Evolutionary conservation across 2,329 filamentous ascomycete species (phyloP).

Genomic region (Gremmenia infestans): DNA sequence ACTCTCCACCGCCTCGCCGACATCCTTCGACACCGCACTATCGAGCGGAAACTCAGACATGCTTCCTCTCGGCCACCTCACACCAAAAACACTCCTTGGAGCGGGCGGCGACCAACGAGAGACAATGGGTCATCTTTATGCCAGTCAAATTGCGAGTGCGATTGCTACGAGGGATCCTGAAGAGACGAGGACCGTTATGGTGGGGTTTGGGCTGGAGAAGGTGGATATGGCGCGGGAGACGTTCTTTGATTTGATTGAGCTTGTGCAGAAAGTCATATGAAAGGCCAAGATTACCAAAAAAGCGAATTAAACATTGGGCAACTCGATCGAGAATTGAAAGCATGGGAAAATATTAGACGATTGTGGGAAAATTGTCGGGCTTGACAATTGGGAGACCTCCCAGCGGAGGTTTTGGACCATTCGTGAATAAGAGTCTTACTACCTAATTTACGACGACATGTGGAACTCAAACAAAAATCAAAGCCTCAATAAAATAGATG

Average conservation of each 20-base stretch:
- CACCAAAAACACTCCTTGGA: slow-evolving; percentile 80
- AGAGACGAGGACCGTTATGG: slow-evolving; percentile 54
- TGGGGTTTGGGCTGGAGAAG: slow-evolving; percentile 55
- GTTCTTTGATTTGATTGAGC: slow-evolving; percentile 61
- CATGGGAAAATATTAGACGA: background rate
- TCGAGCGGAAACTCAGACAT: slow-evolving; percentile 31
- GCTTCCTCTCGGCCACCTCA: slow-evolving; percentile 76
- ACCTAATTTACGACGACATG: too few species aligned
- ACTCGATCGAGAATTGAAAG: background rate
- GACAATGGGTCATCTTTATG: slow-evolving; percentile 80
- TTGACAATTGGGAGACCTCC: too few species aligned
- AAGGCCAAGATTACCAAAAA: background rate
- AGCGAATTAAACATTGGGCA: too few species aligned
- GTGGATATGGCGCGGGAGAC: slow-evolving; percentile 43
- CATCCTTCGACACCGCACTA: slow-evolving; percentile 51
- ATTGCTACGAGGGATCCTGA: slow-evolving; percentile 67
- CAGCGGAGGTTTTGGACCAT: too few species aligned
- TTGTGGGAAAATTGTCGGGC: background rate
- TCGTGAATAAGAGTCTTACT: too few species aligned
- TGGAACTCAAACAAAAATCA: background rate
- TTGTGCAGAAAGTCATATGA: slow-evolving; percentile 50
- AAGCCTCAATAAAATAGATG: background rate
- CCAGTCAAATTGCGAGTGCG: slow-evolving; percentile 80
- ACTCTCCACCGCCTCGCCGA: slow-evolving; percentile 61
- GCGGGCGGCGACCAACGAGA: slow-evolving; percentile 76